Base-by-base conservation (phyloP, 768 basidiomycete genomes). In the Sarcodon aspratus region DNA sequence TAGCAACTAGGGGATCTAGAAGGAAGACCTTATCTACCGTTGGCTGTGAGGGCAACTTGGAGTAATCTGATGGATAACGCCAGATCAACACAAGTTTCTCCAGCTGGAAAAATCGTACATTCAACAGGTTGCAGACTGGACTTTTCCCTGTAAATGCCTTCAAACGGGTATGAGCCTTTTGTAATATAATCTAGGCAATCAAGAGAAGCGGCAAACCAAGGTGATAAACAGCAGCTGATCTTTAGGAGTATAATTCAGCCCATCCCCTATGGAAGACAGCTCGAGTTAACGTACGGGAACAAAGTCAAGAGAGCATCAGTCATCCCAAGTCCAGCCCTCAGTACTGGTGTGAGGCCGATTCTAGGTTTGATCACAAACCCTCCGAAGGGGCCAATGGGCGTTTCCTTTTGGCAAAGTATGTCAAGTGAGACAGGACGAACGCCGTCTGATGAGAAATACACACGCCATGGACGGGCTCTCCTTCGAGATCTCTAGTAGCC, bases 311-410 rank as follows among this genome's bases (percentile, higher is more conserved):
- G 65, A 17, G 87, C 89, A 56, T 95, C 90, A 1, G 85, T 78
- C 91, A 98, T 94, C 13, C 92, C 91, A 53, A 94, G 68, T 6
- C 95, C 95, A 32, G 95, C 95, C 36, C 95, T 80, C 49, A 98
- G 71, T 57, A 98, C 90, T 36, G 95, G 95, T 2, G 89, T 83
- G 48, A 98, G 66, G 5, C 90, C 95, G 47, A 98, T 76, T 43
- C 78, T 74, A 7, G 84, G 77, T 55, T 82, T 85, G 63, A 98
- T 75, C 21, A 61, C 64, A 4, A 79, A 78, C 18, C 94, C 95
- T 13, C 72, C 82, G 67, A 91, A 97, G 3, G 78, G 63, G 2
- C 77, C 81, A 12, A 97, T 70, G 1, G 95, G 94, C 0, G 89
- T 83, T 70, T 80, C 21, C 21, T 27, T 3, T 27, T 27, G 21